Evolutionary conservation across 352 stramenopile species (phyloP), one percentile per base, ranked within the genome.

Genomic region (Aphanomyces stellatus): DNA sequence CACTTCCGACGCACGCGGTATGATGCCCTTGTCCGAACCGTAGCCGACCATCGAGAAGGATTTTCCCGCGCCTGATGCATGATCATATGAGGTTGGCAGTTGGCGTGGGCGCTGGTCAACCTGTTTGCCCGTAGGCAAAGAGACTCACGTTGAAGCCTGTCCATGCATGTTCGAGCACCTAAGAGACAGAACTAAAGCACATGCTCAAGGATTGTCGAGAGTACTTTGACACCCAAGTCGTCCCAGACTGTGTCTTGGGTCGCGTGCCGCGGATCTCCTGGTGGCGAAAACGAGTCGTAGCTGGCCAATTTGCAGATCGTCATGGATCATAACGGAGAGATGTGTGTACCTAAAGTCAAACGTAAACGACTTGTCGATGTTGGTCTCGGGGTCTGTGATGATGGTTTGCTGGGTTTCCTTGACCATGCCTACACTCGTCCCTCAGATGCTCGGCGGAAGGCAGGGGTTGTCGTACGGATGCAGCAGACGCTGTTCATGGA

Each of bases 31-130:
- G 31, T 91, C 82, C 22, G 41, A 78, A 2, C 84, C 84, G 62
- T 93, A 93, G 3, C 85, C 87, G 24, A 93, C 88, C 87, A 95
- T 95, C 1, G 83, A 93, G 24, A 93, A 93, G 4, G 82, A 92
- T 37, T 95, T 95, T 2, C 87, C 87, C 0, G 87, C 75, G 7
- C 87, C 87, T 51, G 13, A 49, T n/a, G n/a, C n/a, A n/a, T n/a
- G n/a, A 22, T 46, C 49, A 25, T 7, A 30, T 43, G 15, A 17
- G 53, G 15, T 31, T 7, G 8, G 49, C 22, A 33, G n/a, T 19
- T 25, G 5, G 31, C 11, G 35, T 7, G 17, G 25, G 22, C 34
- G 24, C 11, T 48, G 10, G 19, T 43, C 11, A 15, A 65, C 59
- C 37, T n/a, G 87, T 95, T 61, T 95, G 87, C 0, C 87, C 87